Evolutionary conservation across 2,329 filamentous ascomycete species (phyloP), one percentile per base, ranked within the genome.

Genomic region (Sporothrix globosa): DNA sequence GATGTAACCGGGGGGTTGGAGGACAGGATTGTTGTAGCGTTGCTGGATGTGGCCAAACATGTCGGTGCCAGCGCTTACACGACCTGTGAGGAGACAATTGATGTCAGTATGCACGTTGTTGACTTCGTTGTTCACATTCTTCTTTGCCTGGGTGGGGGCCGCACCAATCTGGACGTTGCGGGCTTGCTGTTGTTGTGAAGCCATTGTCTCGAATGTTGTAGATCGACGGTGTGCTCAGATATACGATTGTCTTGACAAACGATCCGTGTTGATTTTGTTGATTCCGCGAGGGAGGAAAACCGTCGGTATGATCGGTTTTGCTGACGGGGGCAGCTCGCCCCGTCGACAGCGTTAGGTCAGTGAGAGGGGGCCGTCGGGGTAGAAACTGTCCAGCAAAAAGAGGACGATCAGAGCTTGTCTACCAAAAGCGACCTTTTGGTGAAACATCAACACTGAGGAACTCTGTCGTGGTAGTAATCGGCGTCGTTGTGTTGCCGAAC

Each of bases 301-400:
- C 61, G 61, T 50, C 30, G 21, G 5, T 5, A 10, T 24, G 39
- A 30, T 41, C 50, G 67, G 52, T 44, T 41, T n/a, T 50, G 21
- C 9, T n/a, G 54, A 61, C 54, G 54, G 67, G 67, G 67, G 67
- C 54, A 52, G 54, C 67, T 39, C 11, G 67, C 67, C 67, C 67
- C 54, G 67, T 61, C 54, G 2, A 60, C 27, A 60, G 54, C 24
- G 67, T 61, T 21, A 39, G 21, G 17, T 60, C 67, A 61, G 56
- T 52, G 30, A 19, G 24, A 24, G 44, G 27, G 13, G n/a, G 14
- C 14, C 34, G 39, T 24, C 9, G 13, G 14, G 52, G 39, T 14
- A 41, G 48, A 52, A 14, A 14, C 39, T 13, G 52, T 34, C 21
- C 52, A 41, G 39, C 66, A 56, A 34, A 17, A 68, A 58, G 66